Conservation (phyloP, 1,139 yeast species). For the Blastobotrys indianensis region DNA sequence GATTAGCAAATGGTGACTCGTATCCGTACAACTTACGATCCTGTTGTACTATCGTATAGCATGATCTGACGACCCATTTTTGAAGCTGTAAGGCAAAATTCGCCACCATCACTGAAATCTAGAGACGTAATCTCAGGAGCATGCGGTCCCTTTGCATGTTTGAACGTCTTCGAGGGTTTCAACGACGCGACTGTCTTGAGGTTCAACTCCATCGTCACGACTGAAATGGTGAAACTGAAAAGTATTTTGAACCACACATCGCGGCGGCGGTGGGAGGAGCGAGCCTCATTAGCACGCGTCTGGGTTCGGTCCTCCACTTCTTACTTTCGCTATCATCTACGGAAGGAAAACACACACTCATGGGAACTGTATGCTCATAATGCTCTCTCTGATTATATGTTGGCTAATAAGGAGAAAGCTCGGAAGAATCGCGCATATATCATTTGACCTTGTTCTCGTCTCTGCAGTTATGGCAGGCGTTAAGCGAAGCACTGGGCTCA, state of each 20-base stretch:
- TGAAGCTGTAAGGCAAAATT: slow-evolving; percentile 59
- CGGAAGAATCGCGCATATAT: slow-evolving; percentile 47
- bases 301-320: neutral
- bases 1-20: neutral
- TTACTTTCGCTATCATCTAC: neutral
- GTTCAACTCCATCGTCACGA: neutral
- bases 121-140: slow-evolving; percentile 62
- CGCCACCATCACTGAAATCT: slow-evolving; percentile 83
- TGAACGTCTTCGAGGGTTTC: slow-evolving; percentile 53
- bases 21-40: slow-evolving; percentile 39
- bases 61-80: slow-evolving; percentile 82
- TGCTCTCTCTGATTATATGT: neutral
- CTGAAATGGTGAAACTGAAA: too few species aligned
- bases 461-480: slow-evolving; percentile 88
- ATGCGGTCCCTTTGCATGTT: slow-evolving; percentile 42
- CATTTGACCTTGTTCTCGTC: slow-evolving; percentile 68
- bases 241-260: too few species aligned
- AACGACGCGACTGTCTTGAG: slow-evolving; percentile 38
- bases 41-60: slow-evolving; percentile 70
- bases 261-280: too few species aligned
- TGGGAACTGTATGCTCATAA: slow-evolving; percentile 16
- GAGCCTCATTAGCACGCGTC: neutral
- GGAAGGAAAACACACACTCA: neutral
- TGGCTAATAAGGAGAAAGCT: slow-evolving; percentile 17
- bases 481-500: slow-evolving; percentile 78